Evolutionary conservation across 1,284 basidiomycete species (phyloP).

Genomic region (Wallemia hederae): DNA sequence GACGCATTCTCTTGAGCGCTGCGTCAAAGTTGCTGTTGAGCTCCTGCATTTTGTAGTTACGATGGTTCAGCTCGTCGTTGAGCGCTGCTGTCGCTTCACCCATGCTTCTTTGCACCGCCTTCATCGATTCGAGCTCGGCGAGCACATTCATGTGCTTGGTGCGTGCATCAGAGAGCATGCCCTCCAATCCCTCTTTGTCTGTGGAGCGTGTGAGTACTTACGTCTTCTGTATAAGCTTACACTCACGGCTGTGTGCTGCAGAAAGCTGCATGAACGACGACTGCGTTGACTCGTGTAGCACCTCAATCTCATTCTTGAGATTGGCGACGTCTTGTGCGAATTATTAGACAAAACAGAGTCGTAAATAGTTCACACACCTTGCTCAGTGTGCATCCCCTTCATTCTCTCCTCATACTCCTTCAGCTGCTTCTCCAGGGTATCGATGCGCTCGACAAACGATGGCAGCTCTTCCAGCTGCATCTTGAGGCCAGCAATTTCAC

Average conservation of each 20-base stretch:
- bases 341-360: not conserved
- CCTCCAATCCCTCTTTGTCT: not conserved
- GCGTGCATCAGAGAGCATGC: not conserved
- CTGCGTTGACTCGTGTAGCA: not conserved
- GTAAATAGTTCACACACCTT: not conserved
- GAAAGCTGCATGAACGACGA: not conserved
- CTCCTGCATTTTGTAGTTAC: not conserved
- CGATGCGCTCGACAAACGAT: not conserved
- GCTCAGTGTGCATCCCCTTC: not conserved
- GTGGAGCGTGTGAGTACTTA: not conserved
- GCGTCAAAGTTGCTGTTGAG: not conserved
- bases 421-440: not conserved
- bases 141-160: not conserved
- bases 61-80: not conserved
- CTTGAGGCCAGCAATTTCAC: not conserved
- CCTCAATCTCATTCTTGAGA: not conserved
- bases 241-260: not conserved
- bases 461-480: not conserved
- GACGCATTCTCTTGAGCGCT: not conserved
- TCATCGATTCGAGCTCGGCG: not conserved
- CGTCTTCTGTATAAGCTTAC: not conserved
- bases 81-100: not conserved
- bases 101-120: not conserved
- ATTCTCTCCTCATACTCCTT: not conserved
- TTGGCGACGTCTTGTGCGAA: not conserved